Evolutionary conservation across 1,284 basidiomycete species (phyloP).

Genomic region (Irpex lacteus): DNA sequence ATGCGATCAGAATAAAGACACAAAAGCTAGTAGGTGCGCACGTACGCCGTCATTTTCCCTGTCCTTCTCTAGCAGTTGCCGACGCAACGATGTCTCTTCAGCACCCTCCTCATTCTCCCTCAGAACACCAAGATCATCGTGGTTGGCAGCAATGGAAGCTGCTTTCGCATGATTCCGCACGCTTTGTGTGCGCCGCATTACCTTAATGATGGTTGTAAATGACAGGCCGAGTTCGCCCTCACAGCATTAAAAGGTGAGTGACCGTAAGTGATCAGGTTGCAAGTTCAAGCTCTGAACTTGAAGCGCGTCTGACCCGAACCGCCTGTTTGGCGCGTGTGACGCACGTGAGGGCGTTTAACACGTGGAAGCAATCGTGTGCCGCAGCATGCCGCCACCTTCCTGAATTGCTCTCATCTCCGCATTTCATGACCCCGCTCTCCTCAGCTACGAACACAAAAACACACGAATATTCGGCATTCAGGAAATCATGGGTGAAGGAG

Average conservation of each 20-base stretch:
- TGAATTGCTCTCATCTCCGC: not conserved
- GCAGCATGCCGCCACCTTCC: not conserved
- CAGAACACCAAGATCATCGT: constrained; percentile 58
- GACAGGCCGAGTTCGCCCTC: too few relatives aligned
- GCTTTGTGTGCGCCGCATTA: constrained; percentile 32
- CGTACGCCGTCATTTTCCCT: constrained; percentile 67
- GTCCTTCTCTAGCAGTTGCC: constrained; percentile 67
- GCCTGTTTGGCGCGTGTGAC: not conserved
- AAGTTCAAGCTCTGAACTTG: not conserved
- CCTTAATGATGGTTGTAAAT: too few relatives aligned
- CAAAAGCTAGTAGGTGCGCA: not conserved
- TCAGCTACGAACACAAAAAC: constrained; percentile 9
- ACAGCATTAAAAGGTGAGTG: not conserved
- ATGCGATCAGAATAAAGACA: not conserved
- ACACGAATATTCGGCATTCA: not conserved
- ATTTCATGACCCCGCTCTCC: not conserved
- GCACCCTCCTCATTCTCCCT: constrained; percentile 56
- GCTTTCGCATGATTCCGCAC: constrained; percentile 49
- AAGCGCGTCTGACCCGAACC: not conserved
- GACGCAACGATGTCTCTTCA: constrained; percentile 54
- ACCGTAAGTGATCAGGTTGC: not conserved
- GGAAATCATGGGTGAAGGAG: constrained; percentile 22
- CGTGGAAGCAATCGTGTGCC: constrained; percentile 1
- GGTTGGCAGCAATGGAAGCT: constrained; percentile 39
- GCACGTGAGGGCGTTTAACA: not conserved